Conservation (phyloP, 2,329 filamentous ascomycete species). For the Aureobasidium sp. region DNA sequence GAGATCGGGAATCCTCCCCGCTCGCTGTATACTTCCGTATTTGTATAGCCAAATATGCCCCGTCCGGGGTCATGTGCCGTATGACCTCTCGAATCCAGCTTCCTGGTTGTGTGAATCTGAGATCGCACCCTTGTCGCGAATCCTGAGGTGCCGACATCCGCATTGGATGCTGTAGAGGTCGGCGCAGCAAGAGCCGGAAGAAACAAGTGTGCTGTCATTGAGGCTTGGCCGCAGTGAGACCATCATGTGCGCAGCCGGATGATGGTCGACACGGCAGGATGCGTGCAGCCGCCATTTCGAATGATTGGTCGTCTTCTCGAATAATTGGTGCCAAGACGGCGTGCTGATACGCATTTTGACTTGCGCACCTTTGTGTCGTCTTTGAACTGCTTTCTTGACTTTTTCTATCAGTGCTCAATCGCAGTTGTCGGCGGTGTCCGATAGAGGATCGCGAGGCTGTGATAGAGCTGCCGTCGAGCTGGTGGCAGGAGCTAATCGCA, state of each 20-base stretch:
- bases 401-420: neutral
- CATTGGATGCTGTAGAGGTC: neutral
- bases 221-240: constrained; percentile 6
- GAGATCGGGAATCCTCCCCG: neutral
- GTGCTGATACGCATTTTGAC: neutral
- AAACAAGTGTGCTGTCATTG: constrained; percentile 9
- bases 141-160: constrained; percentile 5
- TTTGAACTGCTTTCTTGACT: neutral
- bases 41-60: neutral
- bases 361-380: neutral
- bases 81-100: neutral
- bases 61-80: neutral
- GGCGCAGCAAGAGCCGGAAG: neutral
- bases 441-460: neutral
- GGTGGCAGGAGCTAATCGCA: neutral
- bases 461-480: neutral
- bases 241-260: neutral
- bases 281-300: neutral
- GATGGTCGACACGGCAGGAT: constrained; percentile 2
- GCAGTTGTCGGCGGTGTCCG: neutral
- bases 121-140: neutral
- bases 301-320: constrained; percentile 9
- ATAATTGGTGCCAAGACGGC: neutral
- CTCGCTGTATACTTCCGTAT: constrained; percentile 9
- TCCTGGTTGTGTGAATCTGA: neutral